Conservation (phyloP, 768 basidiomycete species). For the Boletus patriciae region DNA sequence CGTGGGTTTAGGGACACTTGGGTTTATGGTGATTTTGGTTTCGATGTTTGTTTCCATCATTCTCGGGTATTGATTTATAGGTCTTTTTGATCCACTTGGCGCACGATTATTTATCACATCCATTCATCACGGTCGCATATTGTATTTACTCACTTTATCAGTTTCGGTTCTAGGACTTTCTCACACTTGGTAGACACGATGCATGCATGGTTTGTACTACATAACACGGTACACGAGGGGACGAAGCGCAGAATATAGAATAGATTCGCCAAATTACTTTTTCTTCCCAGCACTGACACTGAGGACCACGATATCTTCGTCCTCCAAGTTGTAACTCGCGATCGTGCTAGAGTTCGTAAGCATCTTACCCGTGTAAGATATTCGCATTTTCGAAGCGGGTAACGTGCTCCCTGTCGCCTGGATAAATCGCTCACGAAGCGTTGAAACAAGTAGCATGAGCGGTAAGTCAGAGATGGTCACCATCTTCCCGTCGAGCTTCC, state of each 20-base stretch:
- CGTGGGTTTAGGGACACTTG: conserved; percentile 10
- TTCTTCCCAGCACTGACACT: conserved; percentile 77
- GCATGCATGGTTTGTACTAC: conserved; percentile 15
- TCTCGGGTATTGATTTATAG: conserved; percentile 11
- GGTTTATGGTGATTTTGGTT: conserved; percentile 1
- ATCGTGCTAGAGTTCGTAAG: conserved; percentile 84
- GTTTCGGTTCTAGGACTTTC: conserved; percentile 5
- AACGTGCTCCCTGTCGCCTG: conserved; percentile 76
- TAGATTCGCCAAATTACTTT: conserved; percentile 41
- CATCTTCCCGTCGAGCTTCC: conserved; percentile 83
- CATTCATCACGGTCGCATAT: conserved; percentile 19
- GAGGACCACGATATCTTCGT: conserved; percentile 81
- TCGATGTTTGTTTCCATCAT: too few species aligned
- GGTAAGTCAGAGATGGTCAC: conserved; percentile 82
- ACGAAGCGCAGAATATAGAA: neutral
- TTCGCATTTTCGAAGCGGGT: conserved; percentile 73
- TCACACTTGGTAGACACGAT: conserved; percentile 10
- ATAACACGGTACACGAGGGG: conserved; percentile 10
- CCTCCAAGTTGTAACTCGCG: conserved; percentile 86
- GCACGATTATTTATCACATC: conserved; percentile 8
- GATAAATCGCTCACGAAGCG: conserved; percentile 85
- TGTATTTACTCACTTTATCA: conserved; percentile 24
- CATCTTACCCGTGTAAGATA: conserved; percentile 82
- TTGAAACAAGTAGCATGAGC: conserved; percentile 80
- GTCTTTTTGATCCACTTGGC: neutral